Percentiles rank a stretch among this genome's conserved stretches.
phyloP scores from a whole-genome alignment of 2,329 filamentous ascomycete genomes.

The Trichoderma koningiopsis region DNA sequence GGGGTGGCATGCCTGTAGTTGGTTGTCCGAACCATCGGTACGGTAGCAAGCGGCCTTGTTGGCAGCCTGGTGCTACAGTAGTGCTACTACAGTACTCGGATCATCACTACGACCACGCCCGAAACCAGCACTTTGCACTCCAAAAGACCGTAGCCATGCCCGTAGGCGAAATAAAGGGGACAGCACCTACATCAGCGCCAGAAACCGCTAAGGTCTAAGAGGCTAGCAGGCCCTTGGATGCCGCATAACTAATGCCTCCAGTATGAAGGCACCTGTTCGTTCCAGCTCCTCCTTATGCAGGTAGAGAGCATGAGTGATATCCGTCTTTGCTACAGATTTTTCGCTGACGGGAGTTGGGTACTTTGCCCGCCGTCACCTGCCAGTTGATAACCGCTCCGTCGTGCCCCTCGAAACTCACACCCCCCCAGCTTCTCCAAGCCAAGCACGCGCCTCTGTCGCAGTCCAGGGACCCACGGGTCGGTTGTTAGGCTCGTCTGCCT shows the following conservation, averaged over 20 bases:
- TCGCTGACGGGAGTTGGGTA: background rate
- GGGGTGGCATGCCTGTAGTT: background rate
- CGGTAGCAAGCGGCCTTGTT: constrained; percentile 19
- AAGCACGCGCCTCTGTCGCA: constrained; percentile 16
- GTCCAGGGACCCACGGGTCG: constrained; percentile 15
- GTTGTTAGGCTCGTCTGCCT: constrained; percentile 16
- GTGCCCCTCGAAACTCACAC: constrained; percentile 6
- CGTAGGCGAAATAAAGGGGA: background rate
- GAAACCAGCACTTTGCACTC: background rate
- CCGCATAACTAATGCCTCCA: background rate
- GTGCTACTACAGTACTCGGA: background rate
- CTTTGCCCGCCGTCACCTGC: constrained; percentile 10
- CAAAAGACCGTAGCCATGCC: background rate
- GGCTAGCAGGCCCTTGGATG: constrained; percentile 13
- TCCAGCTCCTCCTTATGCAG: background rate
- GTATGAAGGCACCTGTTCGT: background rate
- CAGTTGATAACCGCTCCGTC: constrained; percentile 14
- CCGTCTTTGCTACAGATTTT: background rate
- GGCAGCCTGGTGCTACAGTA: background rate
- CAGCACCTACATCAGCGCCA: constrained; percentile 9
- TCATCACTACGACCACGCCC: constrained; percentile 11
- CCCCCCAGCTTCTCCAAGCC: constrained; percentile 13
- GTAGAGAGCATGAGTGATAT: constrained; percentile 12
- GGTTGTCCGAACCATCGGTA: constrained; percentile 20
- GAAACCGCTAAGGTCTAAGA: constrained; percentile 16